phyloP scores from a whole-genome alignment of 2,329 filamentous ascomycete species.

The Penicillium thymicola region DNA sequence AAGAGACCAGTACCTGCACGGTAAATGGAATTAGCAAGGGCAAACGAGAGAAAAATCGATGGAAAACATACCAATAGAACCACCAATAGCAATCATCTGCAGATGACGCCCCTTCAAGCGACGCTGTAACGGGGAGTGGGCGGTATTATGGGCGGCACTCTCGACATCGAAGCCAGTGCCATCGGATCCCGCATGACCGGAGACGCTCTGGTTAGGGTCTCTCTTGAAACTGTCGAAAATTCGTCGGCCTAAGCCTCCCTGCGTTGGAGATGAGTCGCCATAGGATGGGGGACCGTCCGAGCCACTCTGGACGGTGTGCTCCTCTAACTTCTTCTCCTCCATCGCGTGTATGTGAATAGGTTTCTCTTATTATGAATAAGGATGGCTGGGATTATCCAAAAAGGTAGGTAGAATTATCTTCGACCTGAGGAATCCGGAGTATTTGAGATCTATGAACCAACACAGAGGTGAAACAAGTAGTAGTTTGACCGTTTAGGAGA shows the following conservation, averaged over 20 bases:
- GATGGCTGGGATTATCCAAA: background rate
- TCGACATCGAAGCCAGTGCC: slow-evolving; percentile 63
- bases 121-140: slow-evolving; percentile 70
- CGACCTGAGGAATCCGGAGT: background rate
- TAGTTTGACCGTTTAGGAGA: background rate
- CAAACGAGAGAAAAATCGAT: background rate
- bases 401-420: background rate
- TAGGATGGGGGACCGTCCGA: slow-evolving; percentile 30
- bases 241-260: slow-evolving; percentile 25
- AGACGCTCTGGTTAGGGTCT: slow-evolving; percentile 41
- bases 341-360: slow-evolving; percentile 14
- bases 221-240: slow-evolving; percentile 45
- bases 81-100: slow-evolving; percentile 97
- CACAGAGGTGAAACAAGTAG: background rate
- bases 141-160: slow-evolving; percentile 59
- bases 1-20: slow-evolving; percentile 73
- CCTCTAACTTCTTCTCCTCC: slow-evolving; percentile 32
- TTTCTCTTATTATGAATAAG: background rate
- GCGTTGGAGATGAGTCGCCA: slow-evolving; percentile 29
- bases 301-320: slow-evolving; percentile 21
- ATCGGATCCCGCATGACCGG: slow-evolving; percentile 46
- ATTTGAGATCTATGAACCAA: background rate
- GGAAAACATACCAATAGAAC: slow-evolving; percentile 66
- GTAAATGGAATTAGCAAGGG: slow-evolving; percentile 12
- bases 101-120: slow-evolving; percentile 79